Evolutionary conservation across 148 eudicot species (phyloP), one percentile per base, ranked within the genome.

Genomic region (Talinum fruticosum): DNA sequence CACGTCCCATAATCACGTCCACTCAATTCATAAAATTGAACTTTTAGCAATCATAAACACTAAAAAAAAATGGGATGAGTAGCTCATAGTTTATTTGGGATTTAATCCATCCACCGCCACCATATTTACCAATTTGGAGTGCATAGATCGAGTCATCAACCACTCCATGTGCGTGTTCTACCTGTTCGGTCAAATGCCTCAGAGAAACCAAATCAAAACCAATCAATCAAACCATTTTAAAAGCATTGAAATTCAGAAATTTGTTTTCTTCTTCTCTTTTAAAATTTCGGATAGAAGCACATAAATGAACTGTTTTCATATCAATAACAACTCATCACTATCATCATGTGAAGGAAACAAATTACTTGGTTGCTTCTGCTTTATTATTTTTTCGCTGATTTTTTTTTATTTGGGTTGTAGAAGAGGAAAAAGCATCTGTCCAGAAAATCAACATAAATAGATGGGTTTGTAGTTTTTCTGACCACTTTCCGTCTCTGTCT

Each of bases 91-190:
- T 59, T 75, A 41, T 26, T 24, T 54, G 30, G 4, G 30, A 69
- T 29, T 38, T 68, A 6, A 75, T 61, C 53, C 29, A 73, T 61
- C 61, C 74, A 76, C 80, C 83, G 83, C 72, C 83, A 76, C 8
- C 36, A 10, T 66, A 51, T 65, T 70, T 8, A 51, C 59, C 76
- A 28, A 16, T 36, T 23, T 68, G 68, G 45, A n/a, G 35, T 32
- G 8, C 33, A 34, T 26, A 32, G 73, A 30, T 41, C 34, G 28
- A 10, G 35, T 62, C 21, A 76, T 76, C 66, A 78, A 82, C 78
- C 71, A 82, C 75, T 79, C 87, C 90, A 89, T 87, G 88, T 89
- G 92, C 87, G 81, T 82, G 77, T 75, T 73, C 84, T 78, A 87
- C 81, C 82, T 86, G 83, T 83, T 89, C 79, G 85, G 82, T 87